These are phyloP conservation scores for Fusarium begoniae DNA, from an alignment of 2,329 filamentous ascomycete species.

Conservation along the genomic window DNA sequence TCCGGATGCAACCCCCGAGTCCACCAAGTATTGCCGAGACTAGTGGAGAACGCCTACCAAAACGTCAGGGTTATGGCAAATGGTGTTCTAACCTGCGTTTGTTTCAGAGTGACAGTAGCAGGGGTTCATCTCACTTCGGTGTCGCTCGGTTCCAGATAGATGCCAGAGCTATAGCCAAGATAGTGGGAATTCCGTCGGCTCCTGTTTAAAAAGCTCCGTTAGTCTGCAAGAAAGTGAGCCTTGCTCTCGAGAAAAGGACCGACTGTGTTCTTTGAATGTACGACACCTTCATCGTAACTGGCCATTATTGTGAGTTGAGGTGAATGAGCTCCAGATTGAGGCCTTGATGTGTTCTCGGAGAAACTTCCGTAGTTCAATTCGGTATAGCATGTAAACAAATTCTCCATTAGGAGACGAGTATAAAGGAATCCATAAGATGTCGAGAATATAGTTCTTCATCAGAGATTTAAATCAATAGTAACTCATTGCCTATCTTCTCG, in stretches of 20 bases:
- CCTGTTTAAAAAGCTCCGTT: not conserved
- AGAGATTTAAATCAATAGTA: not conserved
- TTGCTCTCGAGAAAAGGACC: conserved; percentile 7
- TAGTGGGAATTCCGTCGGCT: conserved; percentile 8
- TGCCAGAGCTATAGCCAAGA: not conserved
- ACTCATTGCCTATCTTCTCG: not conserved
- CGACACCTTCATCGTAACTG: not conserved
- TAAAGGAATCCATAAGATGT: not conserved
- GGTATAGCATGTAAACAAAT: not conserved
- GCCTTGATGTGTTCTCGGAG: not conserved
- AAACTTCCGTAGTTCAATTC: conserved; percentile 3
- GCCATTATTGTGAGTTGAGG: not conserved
- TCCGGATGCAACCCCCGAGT: not conserved
- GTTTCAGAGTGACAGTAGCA: not conserved
- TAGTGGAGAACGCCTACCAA: not conserved
- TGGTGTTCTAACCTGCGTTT: not conserved
- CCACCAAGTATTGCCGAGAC: not conserved
- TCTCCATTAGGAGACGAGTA: not conserved
- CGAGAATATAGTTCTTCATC: not conserved
- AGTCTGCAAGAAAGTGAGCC: not conserved
- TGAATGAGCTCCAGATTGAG: not conserved
- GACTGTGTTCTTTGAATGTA: not conserved
- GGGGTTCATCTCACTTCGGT: not conserved
- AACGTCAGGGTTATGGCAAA: not conserved
- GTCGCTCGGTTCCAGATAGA: not conserved